Conservation (phyloP, 2,329 filamentous ascomycete genomes). For the Hirsutella rhossiliensis region DNA sequence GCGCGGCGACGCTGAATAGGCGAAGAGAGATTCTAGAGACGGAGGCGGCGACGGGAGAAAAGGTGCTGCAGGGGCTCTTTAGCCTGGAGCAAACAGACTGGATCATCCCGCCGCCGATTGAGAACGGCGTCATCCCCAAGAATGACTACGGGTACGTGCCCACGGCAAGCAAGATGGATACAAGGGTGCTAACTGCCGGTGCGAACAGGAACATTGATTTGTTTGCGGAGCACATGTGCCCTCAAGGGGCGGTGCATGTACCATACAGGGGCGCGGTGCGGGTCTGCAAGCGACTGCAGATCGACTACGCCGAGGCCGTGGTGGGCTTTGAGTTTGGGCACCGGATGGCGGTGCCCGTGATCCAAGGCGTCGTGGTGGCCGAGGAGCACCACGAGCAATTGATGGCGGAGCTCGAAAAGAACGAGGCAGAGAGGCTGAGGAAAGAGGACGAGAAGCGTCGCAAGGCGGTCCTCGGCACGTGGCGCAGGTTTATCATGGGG, state of each 20-base stretch:
- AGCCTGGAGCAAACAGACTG: slow-evolving; percentile 79
- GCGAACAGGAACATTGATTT: slow-evolving; percentile 68
- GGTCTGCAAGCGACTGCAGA: slow-evolving; percentile 70
- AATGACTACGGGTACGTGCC: slow-evolving; percentile 63
- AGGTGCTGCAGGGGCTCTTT: slow-evolving; percentile 78
- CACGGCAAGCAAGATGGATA: too few species aligned
- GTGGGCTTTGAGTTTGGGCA: slow-evolving; percentile 95
- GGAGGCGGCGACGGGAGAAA: slow-evolving; percentile 66
- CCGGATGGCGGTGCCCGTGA: slow-evolving; percentile 83
- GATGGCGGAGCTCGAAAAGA: slow-evolving; percentile 66
- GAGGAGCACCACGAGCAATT: slow-evolving; percentile 64
- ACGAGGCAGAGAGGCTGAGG: slow-evolving; percentile 60
- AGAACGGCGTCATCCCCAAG: slow-evolving; percentile 78
- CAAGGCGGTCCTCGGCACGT: slow-evolving; percentile 60
- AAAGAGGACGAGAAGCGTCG: slow-evolving; percentile 78
- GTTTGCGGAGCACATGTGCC: slow-evolving; percentile 89
- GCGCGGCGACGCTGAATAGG: slow-evolving; percentile 78
- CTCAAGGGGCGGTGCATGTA: slow-evolving; percentile 69
- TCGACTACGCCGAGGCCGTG: slow-evolving; percentile 89
- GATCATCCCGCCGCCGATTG: slow-evolving; percentile 83
- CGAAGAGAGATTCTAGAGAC: slow-evolving; percentile 83
- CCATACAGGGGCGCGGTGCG: slow-evolving; percentile 65
- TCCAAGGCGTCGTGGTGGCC: slow-evolving; percentile 81
- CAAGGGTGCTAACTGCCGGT: slow-evolving; percentile 9
- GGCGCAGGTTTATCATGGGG: slow-evolving; percentile 81